Conservation (phyloP, 2,329 filamentous ascomycete genomes). For the Hortaea sp. region DNA sequence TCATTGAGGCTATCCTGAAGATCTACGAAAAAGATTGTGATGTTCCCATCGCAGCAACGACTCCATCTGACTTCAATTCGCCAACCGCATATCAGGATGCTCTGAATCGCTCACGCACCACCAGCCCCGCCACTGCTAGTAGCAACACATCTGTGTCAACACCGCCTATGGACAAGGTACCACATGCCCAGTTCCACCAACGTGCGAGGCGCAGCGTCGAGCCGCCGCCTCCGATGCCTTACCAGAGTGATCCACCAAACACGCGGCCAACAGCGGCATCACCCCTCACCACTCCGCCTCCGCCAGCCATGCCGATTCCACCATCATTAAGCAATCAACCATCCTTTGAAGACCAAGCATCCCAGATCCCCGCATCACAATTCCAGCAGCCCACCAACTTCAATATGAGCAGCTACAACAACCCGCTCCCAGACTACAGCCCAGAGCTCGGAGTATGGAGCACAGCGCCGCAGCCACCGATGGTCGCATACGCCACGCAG, state of each 20-base stretch:
- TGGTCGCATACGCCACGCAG: background rate
- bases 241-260: constrained; percentile 12
- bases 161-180: constrained; percentile 19
- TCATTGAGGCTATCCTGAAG: constrained; percentile 76
- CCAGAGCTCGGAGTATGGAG: background rate
- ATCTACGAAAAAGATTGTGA: constrained; percentile 62
- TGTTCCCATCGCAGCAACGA: constrained; percentile 37
- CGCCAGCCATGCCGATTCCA: background rate
- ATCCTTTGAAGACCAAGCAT: background rate
- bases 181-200: constrained; percentile 23
- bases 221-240: constrained; percentile 22
- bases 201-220: constrained; percentile 20
- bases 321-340: background rate
- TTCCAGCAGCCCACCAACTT: constrained; percentile 2
- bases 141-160: constrained; percentile 22
- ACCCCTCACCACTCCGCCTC: background rate
- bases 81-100: constrained; percentile 26
- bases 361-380: background rate
- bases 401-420: constrained; percentile 14
- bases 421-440: constrained; percentile 16
- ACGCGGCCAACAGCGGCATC: background rate
- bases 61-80: constrained; percentile 33
- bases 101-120: constrained; percentile 33
- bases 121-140: constrained; percentile 32
- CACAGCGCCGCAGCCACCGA: background rate